Percentiles rank a stretch among this genome's conserved stretches.
phyloP scores from a whole-genome alignment of 345 rosid genomes.

The Ailanthus altissimus region DNA sequence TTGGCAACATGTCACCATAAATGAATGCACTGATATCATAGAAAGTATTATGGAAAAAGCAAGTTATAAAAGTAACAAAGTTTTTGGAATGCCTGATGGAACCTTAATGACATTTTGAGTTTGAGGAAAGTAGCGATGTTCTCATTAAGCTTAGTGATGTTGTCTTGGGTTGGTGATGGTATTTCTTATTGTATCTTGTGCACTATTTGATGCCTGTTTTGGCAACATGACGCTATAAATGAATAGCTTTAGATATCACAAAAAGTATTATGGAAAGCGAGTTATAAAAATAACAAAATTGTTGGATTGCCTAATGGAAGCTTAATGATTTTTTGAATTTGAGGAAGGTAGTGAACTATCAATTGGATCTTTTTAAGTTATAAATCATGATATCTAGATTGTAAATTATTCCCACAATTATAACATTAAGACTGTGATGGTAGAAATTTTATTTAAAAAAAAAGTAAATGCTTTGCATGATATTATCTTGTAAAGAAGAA shows the following conservation, averaged over 20 bases:
- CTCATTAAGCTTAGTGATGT: no score
- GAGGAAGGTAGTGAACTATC: not conserved
- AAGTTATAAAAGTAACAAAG: not conserved
- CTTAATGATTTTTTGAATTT: not conserved
- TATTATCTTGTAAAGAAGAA: not conserved
- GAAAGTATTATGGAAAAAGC: not conserved
- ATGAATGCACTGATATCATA: not conserved
- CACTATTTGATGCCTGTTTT: not conserved
- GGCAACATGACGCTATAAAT: not conserved
- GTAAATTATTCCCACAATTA: not conserved
- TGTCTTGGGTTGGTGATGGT: no score
- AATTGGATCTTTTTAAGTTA: not conserved
- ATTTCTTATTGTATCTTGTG: no score
- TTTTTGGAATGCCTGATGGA: not conserved
- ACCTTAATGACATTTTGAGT: not conserved
- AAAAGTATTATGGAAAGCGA: not conserved
- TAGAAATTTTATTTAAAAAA: not conserved
- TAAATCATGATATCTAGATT: not conserved
- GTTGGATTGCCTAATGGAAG: not conserved
- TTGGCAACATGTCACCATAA: not conserved
- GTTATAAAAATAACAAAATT: not conserved
- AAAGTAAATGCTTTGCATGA: not conserved
- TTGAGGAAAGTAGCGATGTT: not conserved
- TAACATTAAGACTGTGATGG: not conserved
- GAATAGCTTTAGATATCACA: not conserved